Evolutionary conservation across 2,329 filamentous ascomycete species (phyloP).

Genomic region (Fusarium chaquense): DNA sequence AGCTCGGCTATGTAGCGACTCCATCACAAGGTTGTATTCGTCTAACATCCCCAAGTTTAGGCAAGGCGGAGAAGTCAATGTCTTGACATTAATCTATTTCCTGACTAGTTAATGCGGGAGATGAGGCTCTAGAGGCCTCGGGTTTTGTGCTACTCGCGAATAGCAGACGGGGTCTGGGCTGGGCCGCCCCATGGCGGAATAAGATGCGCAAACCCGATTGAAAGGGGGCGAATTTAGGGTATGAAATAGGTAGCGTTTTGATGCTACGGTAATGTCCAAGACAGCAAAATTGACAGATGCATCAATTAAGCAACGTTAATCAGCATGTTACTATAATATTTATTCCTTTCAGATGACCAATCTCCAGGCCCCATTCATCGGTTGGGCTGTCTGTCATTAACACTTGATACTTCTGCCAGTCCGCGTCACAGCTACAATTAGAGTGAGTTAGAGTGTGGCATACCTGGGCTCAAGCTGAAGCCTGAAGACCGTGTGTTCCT

Average conservation of each 20-base stretch:
- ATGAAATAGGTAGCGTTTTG: not conserved
- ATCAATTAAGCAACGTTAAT: not conserved
- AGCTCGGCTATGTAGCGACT: constrained; percentile 23
- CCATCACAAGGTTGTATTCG: constrained; percentile 45
- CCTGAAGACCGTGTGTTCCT: not conserved
- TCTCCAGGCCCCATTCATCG: not conserved
- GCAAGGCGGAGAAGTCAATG: constrained; percentile 32
- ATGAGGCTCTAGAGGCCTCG: constrained; percentile 38
- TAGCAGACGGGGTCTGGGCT: constrained; percentile 12
- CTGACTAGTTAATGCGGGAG: constrained; percentile 38
- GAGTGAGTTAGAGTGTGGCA: not conserved
- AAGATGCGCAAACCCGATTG: not conserved
- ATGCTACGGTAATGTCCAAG: not conserved
- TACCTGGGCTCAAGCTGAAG: not conserved
- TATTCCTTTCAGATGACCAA: not conserved
- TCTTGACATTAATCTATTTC: constrained; percentile 41
- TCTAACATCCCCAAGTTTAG: constrained; percentile 47
- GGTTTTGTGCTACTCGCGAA: constrained; percentile 23
- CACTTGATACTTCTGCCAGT: not conserved
- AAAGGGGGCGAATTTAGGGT: not conserved
- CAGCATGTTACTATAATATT: not conserved
- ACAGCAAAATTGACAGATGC: not conserved
- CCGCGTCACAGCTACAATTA: not conserved
- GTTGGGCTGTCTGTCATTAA: not conserved
- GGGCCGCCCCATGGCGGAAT: constrained; percentile 35